phyloP scores from a whole-genome alignment of 73 alveolate species.

The Halteria grandinella region DNA sequence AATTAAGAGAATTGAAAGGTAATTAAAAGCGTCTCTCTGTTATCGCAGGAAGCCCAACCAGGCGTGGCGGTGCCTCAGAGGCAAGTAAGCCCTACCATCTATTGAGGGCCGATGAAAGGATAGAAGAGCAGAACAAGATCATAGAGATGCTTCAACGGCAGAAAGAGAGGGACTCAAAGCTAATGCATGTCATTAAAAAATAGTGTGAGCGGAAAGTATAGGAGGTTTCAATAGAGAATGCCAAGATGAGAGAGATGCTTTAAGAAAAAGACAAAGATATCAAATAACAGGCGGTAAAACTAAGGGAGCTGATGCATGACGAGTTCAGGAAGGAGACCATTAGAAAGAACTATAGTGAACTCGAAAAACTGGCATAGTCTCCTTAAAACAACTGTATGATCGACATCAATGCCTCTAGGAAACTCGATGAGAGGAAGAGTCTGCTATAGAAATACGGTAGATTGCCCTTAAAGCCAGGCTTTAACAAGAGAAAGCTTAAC shows the following conservation, averaged over 20 bases:
- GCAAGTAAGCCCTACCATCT: constrained; percentile 40
- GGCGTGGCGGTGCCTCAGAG: constrained; percentile 3
- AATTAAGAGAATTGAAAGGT: too few species aligned
- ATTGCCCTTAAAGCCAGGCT: constrained; percentile 45
- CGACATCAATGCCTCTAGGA: not conserved
- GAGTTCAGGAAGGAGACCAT: constrained; percentile 2
- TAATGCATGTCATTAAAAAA: not conserved
- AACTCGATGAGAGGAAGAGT: constrained; percentile 9
- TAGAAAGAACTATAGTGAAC: constrained; percentile 12
- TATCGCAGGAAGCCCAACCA: not conserved
- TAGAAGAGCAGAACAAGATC: constrained; percentile 18
- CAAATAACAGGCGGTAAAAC: constrained; percentile 10
- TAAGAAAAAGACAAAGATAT: not conserved
- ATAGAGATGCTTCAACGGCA: constrained; percentile 1
- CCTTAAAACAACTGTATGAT: too few species aligned
- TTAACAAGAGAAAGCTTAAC: constrained; percentile 33
- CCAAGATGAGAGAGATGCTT: not conserved
- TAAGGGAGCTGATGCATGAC: constrained; percentile 36
- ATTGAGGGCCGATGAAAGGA: constrained; percentile 42
- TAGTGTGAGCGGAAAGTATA: too few species aligned
- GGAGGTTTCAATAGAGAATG: too few species aligned
- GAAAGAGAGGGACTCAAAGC: constrained; percentile 13
- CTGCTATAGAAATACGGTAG: constrained; percentile 21
- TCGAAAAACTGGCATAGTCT: constrained; percentile 23
- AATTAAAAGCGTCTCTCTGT: too few species aligned